These are phyloP conservation scores for Cyclanthera cordifolia DNA, from an alignment of 306 rosid species.

Conservation along the genomic window DNA sequence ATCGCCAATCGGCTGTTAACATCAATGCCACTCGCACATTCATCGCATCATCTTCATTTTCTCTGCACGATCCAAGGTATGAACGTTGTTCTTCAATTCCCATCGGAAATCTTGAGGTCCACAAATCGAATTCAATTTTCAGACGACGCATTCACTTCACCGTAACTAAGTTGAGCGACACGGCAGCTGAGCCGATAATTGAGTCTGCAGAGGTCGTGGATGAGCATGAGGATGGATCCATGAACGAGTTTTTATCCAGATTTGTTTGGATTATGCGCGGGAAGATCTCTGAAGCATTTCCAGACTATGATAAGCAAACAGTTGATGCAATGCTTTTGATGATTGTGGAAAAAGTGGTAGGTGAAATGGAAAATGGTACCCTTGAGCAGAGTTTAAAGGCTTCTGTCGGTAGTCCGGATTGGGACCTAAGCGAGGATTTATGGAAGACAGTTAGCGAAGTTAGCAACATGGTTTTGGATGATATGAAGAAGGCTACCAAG, in stretches of 20 bases:
- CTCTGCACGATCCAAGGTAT: constrained; percentile 1
- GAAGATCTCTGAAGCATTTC: constrained; percentile 35
- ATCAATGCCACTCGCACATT: constrained; percentile 9
- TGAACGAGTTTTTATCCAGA: constrained; percentile 63
- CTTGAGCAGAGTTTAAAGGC: constrained; percentile 20
- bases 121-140: constrained; percentile 1
- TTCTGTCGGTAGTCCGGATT: constrained; percentile 9
- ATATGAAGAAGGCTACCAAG: constrained; percentile 59
- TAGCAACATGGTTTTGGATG: constrained; percentile 60
- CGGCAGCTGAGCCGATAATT: constrained; percentile 10
- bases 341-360: constrained; percentile 43
- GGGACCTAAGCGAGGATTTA: constrained; percentile 76
- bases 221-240: constrained; percentile 31
- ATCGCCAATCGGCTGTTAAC: background rate
- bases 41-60: constrained; percentile 10
- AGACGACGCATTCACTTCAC: constrained; percentile 26
- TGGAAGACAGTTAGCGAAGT: constrained; percentile 93
- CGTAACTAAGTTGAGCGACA: constrained; percentile 15
- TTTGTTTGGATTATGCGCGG: constrained; percentile 68
- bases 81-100: constrained; percentile 7
- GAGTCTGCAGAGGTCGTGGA: constrained; percentile 13
- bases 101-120: constrained; percentile 7
- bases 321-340: constrained; percentile 51
- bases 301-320: constrained; percentile 42
- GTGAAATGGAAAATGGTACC: constrained; percentile 51